phyloP scores from a whole-genome alignment of 306 rosid genomes.

The Pachyrhizus erosus region DNA sequence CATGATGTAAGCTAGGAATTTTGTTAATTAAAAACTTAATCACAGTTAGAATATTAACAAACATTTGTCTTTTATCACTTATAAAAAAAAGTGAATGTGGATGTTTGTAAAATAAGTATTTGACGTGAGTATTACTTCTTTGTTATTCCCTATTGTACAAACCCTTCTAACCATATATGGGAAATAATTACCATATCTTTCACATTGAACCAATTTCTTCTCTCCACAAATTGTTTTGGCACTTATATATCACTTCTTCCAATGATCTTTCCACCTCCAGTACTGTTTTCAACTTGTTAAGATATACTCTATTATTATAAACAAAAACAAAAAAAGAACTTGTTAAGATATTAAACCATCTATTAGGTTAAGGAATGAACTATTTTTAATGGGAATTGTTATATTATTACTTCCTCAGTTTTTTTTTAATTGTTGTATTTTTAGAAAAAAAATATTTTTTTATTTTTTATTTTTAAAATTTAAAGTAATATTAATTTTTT shows the following conservation, averaged over 20 bases:
- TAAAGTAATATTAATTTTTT: no score
- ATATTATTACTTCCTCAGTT: no score
- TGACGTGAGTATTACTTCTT: conserved; percentile 11
- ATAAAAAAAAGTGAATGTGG: background rate
- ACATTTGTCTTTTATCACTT: background rate
- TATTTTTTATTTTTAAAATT: no score
- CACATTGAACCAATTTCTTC: background rate
- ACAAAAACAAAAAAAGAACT: no score
- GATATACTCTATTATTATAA: no score
- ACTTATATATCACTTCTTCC: background rate
- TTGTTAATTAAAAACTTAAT: background rate
- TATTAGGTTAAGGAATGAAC: conserved; percentile 22
- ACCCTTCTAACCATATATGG: background rate
- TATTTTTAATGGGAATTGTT: no score
- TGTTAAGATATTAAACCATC: background rate
- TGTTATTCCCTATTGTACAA: background rate
- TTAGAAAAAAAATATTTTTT: no score
- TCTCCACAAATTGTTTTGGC: background rate
- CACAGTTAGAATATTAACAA: background rate
- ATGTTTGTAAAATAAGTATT: conserved; percentile 12
- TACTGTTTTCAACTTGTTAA: conserved; percentile 17
- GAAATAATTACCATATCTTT: background rate
- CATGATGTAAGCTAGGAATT: conserved; percentile 1
- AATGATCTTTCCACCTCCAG: background rate
- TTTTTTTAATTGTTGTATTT: no score